These are phyloP conservation scores for Camptophora hylomeconis DNA, from an alignment of 2,329 filamentous ascomycete genomes.

Conservation along the genomic window DNA sequence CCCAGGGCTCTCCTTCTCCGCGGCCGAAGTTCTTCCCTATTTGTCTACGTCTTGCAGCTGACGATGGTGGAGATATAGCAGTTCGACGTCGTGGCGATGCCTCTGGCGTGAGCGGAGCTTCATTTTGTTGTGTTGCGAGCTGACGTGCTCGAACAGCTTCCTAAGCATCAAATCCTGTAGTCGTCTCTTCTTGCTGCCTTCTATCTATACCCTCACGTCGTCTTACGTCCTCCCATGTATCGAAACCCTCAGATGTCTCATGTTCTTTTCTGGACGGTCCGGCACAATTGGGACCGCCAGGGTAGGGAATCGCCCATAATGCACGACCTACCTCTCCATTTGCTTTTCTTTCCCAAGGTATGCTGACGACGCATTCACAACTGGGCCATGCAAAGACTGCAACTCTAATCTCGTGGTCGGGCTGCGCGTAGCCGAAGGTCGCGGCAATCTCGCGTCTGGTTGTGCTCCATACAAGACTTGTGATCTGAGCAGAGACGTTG, in stretches of 20 bases:
- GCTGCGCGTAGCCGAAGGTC: conserved; percentile 86
- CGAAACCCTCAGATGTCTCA: conserved; percentile 8
- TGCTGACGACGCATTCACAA: conserved; percentile 70
- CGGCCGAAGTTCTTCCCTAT: conserved; percentile 16
- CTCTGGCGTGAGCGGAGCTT: too few species aligned
- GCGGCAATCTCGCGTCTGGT: conserved; percentile 78
- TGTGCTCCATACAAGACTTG: conserved; percentile 78
- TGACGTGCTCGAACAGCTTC: conserved; percentile 3
- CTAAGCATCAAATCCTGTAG: conserved; percentile 2
- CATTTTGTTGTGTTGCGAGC: background rate
- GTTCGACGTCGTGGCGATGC: too few species aligned
- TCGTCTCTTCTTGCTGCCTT: background rate
- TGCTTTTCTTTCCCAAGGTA: conserved; percentile 52
- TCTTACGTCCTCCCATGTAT: conserved; percentile 13
- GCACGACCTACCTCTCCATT: conserved; percentile 38
- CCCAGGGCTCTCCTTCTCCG: conserved; percentile 41
- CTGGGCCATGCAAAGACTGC: conserved; percentile 92
- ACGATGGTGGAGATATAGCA: background rate
- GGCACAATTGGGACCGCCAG: conserved; percentile 42
- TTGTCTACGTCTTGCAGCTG: background rate
- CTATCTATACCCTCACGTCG: conserved; percentile 5
- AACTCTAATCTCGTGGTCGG: conserved; percentile 77
- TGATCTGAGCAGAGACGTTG: conserved; percentile 85
- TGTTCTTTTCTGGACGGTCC: conserved; percentile 7
- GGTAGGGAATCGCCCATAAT: conserved; percentile 78